Base-by-base conservation (phyloP, 257 asterid genomes). In the Scutellaria minor region DNA sequence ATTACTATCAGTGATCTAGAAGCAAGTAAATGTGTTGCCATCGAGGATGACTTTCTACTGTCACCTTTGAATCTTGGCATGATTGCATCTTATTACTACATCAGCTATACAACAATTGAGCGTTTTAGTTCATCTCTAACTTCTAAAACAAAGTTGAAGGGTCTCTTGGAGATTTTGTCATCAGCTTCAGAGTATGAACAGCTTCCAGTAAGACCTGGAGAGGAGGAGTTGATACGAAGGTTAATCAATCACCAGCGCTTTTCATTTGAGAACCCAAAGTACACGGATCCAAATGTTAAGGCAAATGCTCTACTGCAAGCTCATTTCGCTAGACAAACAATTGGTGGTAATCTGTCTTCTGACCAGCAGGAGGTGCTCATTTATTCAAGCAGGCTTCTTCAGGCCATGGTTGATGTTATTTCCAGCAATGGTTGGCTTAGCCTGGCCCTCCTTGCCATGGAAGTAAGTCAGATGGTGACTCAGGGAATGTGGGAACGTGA, bases 401-500 rank as follows among this genome's bases (percentile, higher is more conserved):
- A 85, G 72, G 88, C 90, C 46, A 83, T 85, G 83, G 90, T 85
- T 13, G 90, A 85, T 77, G 90, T 85, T 77, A 83, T 85, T 70
- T 85, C 90, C n/a, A 85, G 90, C 81, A 85, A 57, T 14, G 90
- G 90, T 44, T 85, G 90, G 90, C 88, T 85, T 37, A 83, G 75
- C 77, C 73, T 85, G 14, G 88, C 90, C 35, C 83, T 85, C 72
- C 85, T 85, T 18, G 82, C 90, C 24, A 85, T 83, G 90, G 90
- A 85, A 79, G 81, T 85, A 35, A 83, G 90, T 40, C 90, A 85
- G 78, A 85, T 85, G 90, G 88, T 85, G 24, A 83, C 90, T 52
- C 90, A 85, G 62, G 90, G 86, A 20, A 83, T 85, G 85, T 85
- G 90, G 90, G 90, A 85, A 72, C 87, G 90, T 5, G 90, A 85